Evolutionary conservation across 441 rosid species (phyloP), one percentile per base, ranked within the genome.

Genomic region (Jatropha podagrica): DNA sequence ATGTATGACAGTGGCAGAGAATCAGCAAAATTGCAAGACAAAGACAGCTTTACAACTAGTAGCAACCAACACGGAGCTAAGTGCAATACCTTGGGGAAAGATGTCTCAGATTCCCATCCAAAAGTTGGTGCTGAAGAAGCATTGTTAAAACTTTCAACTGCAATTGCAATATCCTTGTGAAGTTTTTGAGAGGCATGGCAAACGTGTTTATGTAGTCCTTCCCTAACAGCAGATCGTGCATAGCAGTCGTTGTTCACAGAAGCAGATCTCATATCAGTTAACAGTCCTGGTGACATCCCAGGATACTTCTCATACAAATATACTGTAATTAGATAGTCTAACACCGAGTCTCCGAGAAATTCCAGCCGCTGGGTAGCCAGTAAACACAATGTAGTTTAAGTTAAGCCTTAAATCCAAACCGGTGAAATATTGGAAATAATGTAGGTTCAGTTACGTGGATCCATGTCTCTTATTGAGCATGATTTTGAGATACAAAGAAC

Each of bases 211-310:
- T 94, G 90, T 67, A 96, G 76, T 59, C 83, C 90, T 44, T 73
- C 83, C 85, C 78, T 94, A 27, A 91, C 71, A 0, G 91, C 86
- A 54, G 87, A 87, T 49, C 14, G 86, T 9, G 97, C 98, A 74
- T 92, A 96, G 72, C 88, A 91, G 38, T 94, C 96, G 41, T 96
- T 94, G 85, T 96, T 96, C 65, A 94, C 96, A 4, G 98, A 92
- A 55, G 98, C 95, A 37, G 99, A 94, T 77, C 98, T 85, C 96
- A 94, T 74, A 70, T 96, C 98, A 0, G 97, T 96, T 65, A 96
- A 80, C 61, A 85, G 62, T 64, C 97, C 97, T 3, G 98, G 98
- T 17, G 94, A 83, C 74, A 92, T 77, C 61, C 74, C 76, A 0
- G 97, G 99, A 81, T 89, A 82, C 60, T 80, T 76, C 4, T 78